phyloP scores from a whole-genome alignment of 2,329 filamentous ascomycete genomes.

The Venturia asperata region DNA sequence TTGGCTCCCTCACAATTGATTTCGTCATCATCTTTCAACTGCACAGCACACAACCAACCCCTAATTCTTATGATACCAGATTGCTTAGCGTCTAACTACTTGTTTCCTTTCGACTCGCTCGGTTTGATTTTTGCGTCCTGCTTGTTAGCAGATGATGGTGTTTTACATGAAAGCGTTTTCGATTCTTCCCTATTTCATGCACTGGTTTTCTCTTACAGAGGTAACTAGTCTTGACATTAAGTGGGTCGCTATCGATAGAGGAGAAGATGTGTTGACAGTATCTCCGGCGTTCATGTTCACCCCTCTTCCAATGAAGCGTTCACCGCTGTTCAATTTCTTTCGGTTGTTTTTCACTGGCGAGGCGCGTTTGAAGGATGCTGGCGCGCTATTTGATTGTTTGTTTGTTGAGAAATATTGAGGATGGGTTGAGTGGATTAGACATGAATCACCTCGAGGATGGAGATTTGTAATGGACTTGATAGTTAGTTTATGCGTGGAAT shows the following conservation, averaged over 20 bases:
- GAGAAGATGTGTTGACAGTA: not conserved
- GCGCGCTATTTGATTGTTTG: too few relatives aligned
- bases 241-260: not conserved
- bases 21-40: slow-evolving; percentile 3
- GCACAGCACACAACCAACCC: not conserved
- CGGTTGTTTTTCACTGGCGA: too few relatives aligned
- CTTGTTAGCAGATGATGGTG: not conserved
- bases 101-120: not conserved
- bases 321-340: too few relatives aligned
- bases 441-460: too few relatives aligned
- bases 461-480: too few relatives aligned
- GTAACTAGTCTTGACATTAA: not conserved
- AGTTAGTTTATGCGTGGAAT: too few relatives aligned
- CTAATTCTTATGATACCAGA: slow-evolving; percentile 13
- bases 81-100: slow-evolving; percentile 6
- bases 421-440: too few relatives aligned
- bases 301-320: too few relatives aligned
- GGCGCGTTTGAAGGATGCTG: too few relatives aligned
- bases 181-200: not conserved
- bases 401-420: too few relatives aligned
- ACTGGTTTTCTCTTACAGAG: not conserved
- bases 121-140: not conserved
- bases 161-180: slow-evolving; percentile 4
- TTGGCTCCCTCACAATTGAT: not conserved
- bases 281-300: not conserved